Conservation (phyloP, 495 filamentous ascomycete species). For the Barbatosphaeria neglecta region DNA sequence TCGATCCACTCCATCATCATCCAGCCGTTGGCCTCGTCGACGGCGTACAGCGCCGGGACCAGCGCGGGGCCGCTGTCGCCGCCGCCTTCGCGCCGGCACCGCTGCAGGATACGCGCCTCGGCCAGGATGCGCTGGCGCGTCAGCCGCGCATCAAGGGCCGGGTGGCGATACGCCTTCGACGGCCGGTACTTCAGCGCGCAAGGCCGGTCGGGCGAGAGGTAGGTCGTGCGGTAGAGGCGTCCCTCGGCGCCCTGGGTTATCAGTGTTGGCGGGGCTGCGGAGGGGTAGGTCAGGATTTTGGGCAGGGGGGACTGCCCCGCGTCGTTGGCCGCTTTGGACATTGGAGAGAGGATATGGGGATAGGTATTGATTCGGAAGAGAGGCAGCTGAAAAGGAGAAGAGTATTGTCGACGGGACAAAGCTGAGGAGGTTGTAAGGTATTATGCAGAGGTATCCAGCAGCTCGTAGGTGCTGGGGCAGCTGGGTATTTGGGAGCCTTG, state of each 20-base stretch:
- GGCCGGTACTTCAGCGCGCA: constrained; percentile 90
- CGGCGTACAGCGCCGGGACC: constrained; percentile 65
- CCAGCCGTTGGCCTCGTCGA: constrained; percentile 69
- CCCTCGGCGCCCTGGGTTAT: constrained; percentile 92
- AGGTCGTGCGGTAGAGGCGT: constrained; percentile 78
- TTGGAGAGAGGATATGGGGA: too few species aligned
- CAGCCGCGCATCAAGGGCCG: constrained; percentile 74
- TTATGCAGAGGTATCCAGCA: too few species aligned
- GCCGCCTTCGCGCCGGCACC: constrained; percentile 65
- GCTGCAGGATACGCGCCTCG: constrained; percentile 74
- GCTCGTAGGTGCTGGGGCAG: too few species aligned
- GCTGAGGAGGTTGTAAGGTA: too few species aligned
- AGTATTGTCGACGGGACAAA: too few species aligned
- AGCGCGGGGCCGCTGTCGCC: too few species aligned
- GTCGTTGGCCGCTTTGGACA: neutral
- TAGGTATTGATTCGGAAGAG: too few species aligned
- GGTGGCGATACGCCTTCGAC: constrained; percentile 85
- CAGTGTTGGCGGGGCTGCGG: constrained; percentile 45
- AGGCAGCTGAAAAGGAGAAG: too few species aligned
- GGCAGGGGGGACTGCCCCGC: constrained; percentile 43
- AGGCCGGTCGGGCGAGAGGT: constrained; percentile 54
- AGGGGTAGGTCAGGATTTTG: constrained; percentile 47
- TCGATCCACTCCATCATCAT: constrained; percentile 84
- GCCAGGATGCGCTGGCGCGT: constrained; percentile 76
- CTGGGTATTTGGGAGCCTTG: too few species aligned